Evolutionary conservation across 2,329 filamentous ascomycete genomes (phyloP), one percentile per base, ranked within the genome.

Genomic region (Colletotrichum sp.): DNA sequence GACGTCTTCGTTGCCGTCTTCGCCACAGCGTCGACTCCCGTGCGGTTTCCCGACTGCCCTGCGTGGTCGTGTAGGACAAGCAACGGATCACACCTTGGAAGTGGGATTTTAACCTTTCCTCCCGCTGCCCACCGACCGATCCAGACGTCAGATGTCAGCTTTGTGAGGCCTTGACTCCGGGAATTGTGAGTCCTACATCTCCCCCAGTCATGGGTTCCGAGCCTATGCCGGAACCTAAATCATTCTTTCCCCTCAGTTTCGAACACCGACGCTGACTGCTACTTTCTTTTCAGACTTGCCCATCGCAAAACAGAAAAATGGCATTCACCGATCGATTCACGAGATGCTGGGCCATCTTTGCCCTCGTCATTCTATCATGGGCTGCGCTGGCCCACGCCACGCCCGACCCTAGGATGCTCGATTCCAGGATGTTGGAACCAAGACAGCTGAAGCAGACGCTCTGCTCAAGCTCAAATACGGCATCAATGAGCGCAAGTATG

Each of bases 391-490:
- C 78, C 36, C 71, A 71, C 21, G 74, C 74, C 28, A 57, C 24
- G 12, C 58, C 70, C 18, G 65, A 69, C 43, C 43, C 43, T 13
- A 52, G 43, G 7, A 52, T 52, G 43, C 43, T 52, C 43, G 43
- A 52, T 18, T 21, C 64, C 16, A 66, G 64, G 16, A 18, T 68
- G n/a, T 21, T 75, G 9, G 34, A 64, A 36, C 69, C 69, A 82
- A 52, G 77, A 80, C 61, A 78, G 36, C n/a, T 76, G 60, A 60
- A 60, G 61, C 74, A 76, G 71, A 66, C 72, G 10, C 72, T 86
- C n/a, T 87, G 85, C 76, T 80, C 85, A 57, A 81, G 71, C 52
- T 78, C 84, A 78, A 87, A 87, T 66, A 86, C 85, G 6, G 84
- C 79, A 30, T 77, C 80, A 24, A 81, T 77, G 24, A 74, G 70